Conservation (phyloP, 768 basidiomycete species). For the Tulasnella sp. region DNA sequence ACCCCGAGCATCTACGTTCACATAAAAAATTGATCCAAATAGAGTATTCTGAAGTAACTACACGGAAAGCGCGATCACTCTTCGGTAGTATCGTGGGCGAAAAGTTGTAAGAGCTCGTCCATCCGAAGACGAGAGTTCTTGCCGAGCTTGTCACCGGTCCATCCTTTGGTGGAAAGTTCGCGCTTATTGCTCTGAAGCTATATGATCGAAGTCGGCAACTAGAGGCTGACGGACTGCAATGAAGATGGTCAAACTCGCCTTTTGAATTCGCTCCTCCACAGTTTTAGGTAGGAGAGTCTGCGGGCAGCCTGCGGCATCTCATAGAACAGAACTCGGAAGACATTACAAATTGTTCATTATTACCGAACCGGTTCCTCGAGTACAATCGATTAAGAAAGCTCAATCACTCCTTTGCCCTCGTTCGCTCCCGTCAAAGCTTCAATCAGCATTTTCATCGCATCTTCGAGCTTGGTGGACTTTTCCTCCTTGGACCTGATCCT, state of each 20-base stretch:
- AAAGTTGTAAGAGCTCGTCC: constrained; percentile 76
- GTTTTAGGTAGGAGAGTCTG: constrained; percentile 62
- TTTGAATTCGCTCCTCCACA: constrained; percentile 78
- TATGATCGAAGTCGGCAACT: neutral
- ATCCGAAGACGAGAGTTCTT: constrained; percentile 63
- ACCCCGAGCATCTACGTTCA: too few relatives aligned
- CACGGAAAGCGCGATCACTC: neutral
- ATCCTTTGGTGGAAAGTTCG: constrained; percentile 65
- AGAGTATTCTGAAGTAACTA: neutral
- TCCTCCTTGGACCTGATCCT: neutral
- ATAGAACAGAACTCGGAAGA: neutral
- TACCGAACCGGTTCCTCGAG: neutral
- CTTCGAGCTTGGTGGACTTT: neutral
- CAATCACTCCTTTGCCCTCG: neutral
- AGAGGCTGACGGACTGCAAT: neutral
- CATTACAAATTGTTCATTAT: neutral
- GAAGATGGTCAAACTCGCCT: constrained; percentile 32
- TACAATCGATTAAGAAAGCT: neutral
- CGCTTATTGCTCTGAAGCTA: constrained; percentile 91
- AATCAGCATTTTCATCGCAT: neutral
- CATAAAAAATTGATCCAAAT: too few relatives aligned
- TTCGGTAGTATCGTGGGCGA: constrained; percentile 26
- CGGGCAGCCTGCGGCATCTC: neutral
- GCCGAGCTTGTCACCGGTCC: constrained; percentile 83
- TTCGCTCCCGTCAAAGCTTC: neutral